Conservation (phyloP, 345 rosid species). For the Mercurialis annua region DNA sequence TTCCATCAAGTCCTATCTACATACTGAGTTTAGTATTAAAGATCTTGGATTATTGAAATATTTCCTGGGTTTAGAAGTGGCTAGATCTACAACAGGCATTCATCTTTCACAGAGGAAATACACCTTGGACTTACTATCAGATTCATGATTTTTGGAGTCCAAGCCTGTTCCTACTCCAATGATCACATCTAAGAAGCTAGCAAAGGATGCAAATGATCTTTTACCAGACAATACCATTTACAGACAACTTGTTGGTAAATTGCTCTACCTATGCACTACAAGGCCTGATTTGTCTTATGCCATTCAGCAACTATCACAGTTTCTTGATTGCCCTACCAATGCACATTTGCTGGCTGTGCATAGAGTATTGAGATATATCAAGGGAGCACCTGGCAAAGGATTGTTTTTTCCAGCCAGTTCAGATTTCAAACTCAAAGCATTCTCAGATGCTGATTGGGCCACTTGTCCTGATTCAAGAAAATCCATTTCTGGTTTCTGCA, state of each 20-base stretch:
- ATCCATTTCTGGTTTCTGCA: not conserved
- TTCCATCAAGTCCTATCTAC: no score
- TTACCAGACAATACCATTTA: not conserved
- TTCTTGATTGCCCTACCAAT: not conserved
- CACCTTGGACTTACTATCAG: not conserved
- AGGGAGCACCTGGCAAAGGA: not conserved
- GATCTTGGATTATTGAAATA: not conserved
- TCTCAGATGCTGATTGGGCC: not conserved
- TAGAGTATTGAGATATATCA: not conserved
- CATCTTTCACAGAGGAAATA: not conserved
- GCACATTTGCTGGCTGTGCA: not conserved
- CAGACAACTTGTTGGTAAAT: not conserved
- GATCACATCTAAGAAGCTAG: not conserved
- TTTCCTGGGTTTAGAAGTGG: not conserved
- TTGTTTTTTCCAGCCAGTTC: not conserved
- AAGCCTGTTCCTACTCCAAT: not conserved
- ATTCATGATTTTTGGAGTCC: not conserved
- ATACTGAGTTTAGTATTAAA: no score
- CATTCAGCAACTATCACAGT: not conserved
- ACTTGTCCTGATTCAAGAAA: not conserved
- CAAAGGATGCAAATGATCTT: not conserved
- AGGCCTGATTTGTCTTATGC: not conserved
- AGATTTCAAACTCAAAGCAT: not conserved
- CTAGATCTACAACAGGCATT: not conserved
- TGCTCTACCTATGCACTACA: not conserved